These are phyloP conservation scores for Penicillium pulvis DNA, from an alignment of 495 filamentous ascomycete genomes.

Conservation along the genomic window DNA sequence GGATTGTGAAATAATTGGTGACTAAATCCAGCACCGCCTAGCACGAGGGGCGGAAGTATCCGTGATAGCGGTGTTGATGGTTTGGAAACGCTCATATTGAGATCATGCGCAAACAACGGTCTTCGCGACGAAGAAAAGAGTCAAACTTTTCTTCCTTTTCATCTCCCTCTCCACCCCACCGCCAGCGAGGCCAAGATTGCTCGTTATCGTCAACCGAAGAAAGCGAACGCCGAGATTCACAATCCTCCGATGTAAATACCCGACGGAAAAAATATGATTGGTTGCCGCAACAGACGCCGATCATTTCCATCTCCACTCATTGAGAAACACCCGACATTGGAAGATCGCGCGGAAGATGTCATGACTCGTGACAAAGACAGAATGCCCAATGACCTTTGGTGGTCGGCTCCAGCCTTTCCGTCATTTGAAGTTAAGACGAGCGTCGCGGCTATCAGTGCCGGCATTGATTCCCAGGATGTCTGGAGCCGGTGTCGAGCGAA, in stretches of 20 bases:
- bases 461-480: too few relatives aligned
- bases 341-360: background rate
- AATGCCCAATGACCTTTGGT: too few relatives aligned
- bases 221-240: background rate
- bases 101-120: background rate
- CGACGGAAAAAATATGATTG: slow-evolving; percentile 20
- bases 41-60: slow-evolving; percentile 53
- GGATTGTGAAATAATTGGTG: slow-evolving; percentile 74
- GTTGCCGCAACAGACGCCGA: background rate
- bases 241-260: slow-evolving; percentile 19
- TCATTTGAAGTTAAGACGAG: too few relatives aligned
- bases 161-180: background rate
- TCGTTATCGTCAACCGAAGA: background rate
- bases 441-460: too few relatives aligned
- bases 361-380: too few relatives aligned
- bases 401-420: too few relatives aligned
- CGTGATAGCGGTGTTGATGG: slow-evolving; percentile 15
- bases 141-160: background rate
- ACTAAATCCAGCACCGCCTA: slow-evolving; percentile 88
- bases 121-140: background rate
- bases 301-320: background rate
- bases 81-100: slow-evolving; percentile 14
- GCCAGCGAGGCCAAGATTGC: background rate
- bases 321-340: background rate
- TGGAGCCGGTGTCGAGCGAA: too few relatives aligned